A percentile compares a stretch with the other conserved stretches of the same genome.
Evolutionary conservation across 768 basidiomycete species (phyloP).

Genomic region (Phlebiopsis gigantea): DNA sequence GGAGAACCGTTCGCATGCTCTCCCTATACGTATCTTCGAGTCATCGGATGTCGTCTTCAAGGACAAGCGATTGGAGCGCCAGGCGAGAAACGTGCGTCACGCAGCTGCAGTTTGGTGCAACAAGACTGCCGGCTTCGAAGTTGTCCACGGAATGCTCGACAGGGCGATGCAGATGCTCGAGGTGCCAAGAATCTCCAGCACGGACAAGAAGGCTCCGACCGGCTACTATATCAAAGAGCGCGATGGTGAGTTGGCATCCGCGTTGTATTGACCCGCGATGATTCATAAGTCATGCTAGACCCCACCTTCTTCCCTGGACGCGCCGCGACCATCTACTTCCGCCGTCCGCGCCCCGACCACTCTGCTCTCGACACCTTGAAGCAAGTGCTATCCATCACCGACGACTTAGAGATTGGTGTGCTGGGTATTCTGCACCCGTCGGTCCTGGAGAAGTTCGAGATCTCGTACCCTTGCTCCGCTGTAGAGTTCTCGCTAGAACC

Average conservation of each 20-base stretch:
- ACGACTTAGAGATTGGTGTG: conserved; percentile 78
- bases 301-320: conserved; percentile 93
- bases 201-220: conserved; percentile 47
- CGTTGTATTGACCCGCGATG: too few relatives aligned
- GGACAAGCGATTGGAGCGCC: conserved; percentile 69
- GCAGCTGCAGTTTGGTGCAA: conserved; percentile 95
- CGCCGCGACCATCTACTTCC: conserved; percentile 88
- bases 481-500: conserved; percentile 93
- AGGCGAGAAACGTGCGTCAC: conserved; percentile 83
- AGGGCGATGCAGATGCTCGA: conserved; percentile 96
- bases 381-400: conserved; percentile 33
- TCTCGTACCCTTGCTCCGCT: conserved; percentile 90
- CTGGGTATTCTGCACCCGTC: conserved; percentile 91
- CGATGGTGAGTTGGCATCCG: conserved; percentile 73
- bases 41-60: conserved; percentile 91
- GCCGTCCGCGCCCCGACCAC: conserved; percentile 39
- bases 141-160: conserved; percentile 92
- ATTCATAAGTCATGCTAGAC: too few relatives aligned
- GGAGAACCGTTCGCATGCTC: conserved; percentile 89
- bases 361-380: conserved; percentile 31
- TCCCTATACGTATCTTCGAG: conserved; percentile 94
- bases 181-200: conserved; percentile 67
- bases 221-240: conserved; percentile 94
- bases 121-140: conserved; percentile 94
- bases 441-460: conserved; percentile 91